These are phyloP conservation scores for Enterocytospora artemiae DNA, from an alignment of 371 early-diverging fungal genomes.

Conservation along the genomic window DNA sequence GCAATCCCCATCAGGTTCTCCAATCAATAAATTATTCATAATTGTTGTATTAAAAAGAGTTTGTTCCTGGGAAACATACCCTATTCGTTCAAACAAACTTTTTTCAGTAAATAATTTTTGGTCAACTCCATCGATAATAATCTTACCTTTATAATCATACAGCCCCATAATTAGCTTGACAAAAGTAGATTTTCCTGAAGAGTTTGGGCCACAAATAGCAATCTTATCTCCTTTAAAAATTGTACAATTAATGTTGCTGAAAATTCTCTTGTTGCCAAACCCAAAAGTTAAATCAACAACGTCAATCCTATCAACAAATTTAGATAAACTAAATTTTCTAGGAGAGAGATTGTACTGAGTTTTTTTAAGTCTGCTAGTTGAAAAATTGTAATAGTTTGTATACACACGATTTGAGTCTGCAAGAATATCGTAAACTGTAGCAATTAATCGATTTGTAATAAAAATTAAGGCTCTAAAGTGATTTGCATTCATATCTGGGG, in stretches of 20 bases:
- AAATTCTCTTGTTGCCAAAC: background rate
- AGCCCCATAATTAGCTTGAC: conserved; percentile 6
- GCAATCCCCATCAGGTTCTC: conserved; percentile 67
- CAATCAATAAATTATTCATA: conserved; percentile 62
- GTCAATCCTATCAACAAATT: background rate
- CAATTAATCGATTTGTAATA: background rate
- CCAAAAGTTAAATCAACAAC: background rate
- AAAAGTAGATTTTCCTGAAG: conserved; percentile 12
- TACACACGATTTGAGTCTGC: background rate
- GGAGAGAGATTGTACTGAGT: background rate
- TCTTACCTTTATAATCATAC: conserved; percentile 15
- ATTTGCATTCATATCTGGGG: background rate
- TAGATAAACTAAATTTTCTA: background rate
- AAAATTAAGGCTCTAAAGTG: background rate
- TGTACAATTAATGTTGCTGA: background rate
- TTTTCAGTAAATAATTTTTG: conserved; percentile 63
- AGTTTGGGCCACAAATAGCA: conserved; percentile 14
- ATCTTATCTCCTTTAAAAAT: conserved; percentile 18
- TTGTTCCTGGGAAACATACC: conserved; percentile 50
- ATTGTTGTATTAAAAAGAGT: conserved; percentile 40
- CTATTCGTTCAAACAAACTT: conserved; percentile 7
- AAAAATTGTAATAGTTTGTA: conserved; percentile 1
- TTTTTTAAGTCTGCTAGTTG: background rate
- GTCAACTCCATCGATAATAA: conserved; percentile 7
- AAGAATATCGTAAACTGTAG: background rate